These are phyloP conservation scores for Rhizophora mangle DNA, from an alignment of 345 rosid species.

Conservation along the genomic window DNA sequence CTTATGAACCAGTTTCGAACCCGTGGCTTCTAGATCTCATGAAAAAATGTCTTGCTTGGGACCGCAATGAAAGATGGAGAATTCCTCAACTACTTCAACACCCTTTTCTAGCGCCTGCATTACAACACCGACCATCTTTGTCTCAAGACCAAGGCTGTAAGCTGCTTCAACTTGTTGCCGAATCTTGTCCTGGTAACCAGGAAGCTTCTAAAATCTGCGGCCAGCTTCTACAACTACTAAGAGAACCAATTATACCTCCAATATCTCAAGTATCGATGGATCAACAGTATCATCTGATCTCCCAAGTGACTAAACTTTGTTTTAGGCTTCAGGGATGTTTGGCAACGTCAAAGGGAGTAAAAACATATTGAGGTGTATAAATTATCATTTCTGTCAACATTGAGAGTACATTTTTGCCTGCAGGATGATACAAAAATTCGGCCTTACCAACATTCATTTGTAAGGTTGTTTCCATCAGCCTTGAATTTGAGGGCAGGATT, in stretches of 20 bases:
- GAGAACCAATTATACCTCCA: slow-evolving; percentile 32
- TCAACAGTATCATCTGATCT: slow-evolving; percentile 47
- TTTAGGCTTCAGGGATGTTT: slow-evolving; percentile 51
- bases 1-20: slow-evolving; percentile 61
- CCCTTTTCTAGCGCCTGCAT: slow-evolving; percentile 86
- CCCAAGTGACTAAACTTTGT: slow-evolving; percentile 54
- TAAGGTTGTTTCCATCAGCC: no score
- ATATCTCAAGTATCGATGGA: slow-evolving; percentile 20
- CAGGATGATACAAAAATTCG: no score
- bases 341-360: slow-evolving; percentile 12
- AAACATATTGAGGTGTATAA: slow-evolving; percentile 9
- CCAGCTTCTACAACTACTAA: slow-evolving; percentile 47
- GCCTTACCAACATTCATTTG: no score
- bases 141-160: slow-evolving; percentile 37
- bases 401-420: no score
- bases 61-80: slow-evolving; percentile 85
- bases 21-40: slow-evolving; percentile 93
- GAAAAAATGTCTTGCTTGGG: slow-evolving; percentile 97
- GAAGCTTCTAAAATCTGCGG: slow-evolving; percentile 41
- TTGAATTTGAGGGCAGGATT: no score
- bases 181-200: slow-evolving; percentile 40
- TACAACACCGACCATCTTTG: slow-evolving; percentile 35
- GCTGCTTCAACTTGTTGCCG: slow-evolving; percentile 53
- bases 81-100: slow-evolving; percentile 88
- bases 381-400: neutral